Base-by-base conservation (phyloP, 805 yeast genomes). In the Saturnispora dispora region DNA sequence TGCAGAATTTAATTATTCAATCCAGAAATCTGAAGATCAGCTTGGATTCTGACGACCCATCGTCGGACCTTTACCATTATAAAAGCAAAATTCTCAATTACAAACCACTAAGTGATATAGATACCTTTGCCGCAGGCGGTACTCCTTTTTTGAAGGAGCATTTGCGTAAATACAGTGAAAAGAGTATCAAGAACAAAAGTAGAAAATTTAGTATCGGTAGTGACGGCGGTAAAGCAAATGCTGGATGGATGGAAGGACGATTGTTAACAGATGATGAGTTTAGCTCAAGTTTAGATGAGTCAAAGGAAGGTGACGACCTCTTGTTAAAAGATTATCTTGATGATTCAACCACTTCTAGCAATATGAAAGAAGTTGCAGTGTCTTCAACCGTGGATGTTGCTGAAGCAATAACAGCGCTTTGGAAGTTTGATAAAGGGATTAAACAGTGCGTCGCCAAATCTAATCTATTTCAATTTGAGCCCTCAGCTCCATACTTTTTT, bases 401-500 rank as follows among this genome's bases (percentile, higher is more conserved):
- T 0, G 71, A 70, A 28, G 88, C 96, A 0, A 82, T 91, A 23
- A 62, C 64, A 35, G 66, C 69, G 51, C 71, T 91, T 45, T 91
- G 98, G 98, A 58, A 60, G 5, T 61, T 72, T 3, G 96, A 88
- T 64, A 56, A 62, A 3, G 96, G 96, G 1, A 80, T 88, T 45
- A 71, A 70, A 51, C 72, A 69, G 54, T 78, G 85, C 65, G 81
- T 72, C 60, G 66, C 66, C 11, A 73, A 82, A 56, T 72, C 89
- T 0, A 86, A 85, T 64, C 84, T 81, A 61, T 88, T 88, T 64
- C 96, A 89, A 63, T 70, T 91, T 42, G 97, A 89, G 63, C 82
- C 87, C 4, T 83, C 88, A 44, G 89, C 95, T 0, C 69, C 79
- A 8, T 88, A 85, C 68, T 90, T 87, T 64, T 88, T 91, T 63